These are phyloP conservation scores for Boletus tylopilopsis DNA, from an alignment of 768 basidiomycete species.

Conservation along the genomic window DNA sequence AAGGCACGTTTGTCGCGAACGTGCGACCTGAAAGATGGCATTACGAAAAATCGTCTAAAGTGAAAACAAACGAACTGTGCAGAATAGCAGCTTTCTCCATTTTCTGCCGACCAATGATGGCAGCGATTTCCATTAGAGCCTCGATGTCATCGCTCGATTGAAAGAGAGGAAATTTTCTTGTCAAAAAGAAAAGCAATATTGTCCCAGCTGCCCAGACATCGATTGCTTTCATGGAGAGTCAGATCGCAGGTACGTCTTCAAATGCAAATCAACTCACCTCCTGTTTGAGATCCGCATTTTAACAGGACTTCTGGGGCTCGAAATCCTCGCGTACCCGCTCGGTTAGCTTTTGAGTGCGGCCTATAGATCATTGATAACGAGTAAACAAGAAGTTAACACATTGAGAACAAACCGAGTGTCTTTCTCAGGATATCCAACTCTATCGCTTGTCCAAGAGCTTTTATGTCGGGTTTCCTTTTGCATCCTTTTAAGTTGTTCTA, in stretches of 20 bases:
- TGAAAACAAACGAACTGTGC: constrained; percentile 62
- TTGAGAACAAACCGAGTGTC: constrained; percentile 55
- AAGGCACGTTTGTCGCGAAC: constrained; percentile 87
- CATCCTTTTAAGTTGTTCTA: constrained; percentile 48
- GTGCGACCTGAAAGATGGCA: constrained; percentile 61
- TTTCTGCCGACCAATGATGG: constrained; percentile 74
- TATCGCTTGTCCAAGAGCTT: constrained; percentile 53
- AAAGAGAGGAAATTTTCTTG: constrained; percentile 90
- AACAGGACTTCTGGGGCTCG: constrained; percentile 94
- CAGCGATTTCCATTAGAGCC: constrained; percentile 91
- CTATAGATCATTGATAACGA: constrained; percentile 34
- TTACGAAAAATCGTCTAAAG: constrained; percentile 3
- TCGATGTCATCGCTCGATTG: constrained; percentile 93
- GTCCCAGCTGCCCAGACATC: constrained; percentile 96
- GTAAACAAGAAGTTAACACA: neutral
- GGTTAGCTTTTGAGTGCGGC: constrained; percentile 86
- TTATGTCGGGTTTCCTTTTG: constrained; percentile 60
- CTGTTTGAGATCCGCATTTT: constrained; percentile 91
- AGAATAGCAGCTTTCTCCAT: constrained; percentile 86
- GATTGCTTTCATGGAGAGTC: constrained; percentile 56
- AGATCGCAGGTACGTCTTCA: constrained; percentile 2
- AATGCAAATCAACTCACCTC: constrained; percentile 53
- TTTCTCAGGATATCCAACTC: constrained; percentile 74
- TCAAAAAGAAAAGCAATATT: constrained; percentile 90
- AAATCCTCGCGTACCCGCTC: constrained; percentile 96